Evolutionary conservation across 257 asterid genomes (phyloP).

Genomic region (Nicotiana attenuata): DNA sequence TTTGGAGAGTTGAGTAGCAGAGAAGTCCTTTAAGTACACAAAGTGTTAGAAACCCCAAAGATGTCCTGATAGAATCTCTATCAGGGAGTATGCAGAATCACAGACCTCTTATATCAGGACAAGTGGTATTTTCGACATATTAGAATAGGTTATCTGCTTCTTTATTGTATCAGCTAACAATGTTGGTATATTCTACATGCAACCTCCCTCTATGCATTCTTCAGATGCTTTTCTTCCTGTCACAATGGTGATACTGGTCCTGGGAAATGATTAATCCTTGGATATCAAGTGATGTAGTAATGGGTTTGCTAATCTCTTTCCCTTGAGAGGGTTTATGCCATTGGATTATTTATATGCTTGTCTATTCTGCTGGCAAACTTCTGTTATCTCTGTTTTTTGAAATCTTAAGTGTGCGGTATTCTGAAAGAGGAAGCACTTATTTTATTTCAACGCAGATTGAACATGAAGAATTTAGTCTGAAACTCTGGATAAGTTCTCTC

Average conservation of each 20-base stretch:
- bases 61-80: neutral
- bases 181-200: neutral
- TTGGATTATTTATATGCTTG: neutral
- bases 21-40: neutral
- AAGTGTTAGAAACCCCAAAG: neutral
- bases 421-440: conserved; percentile 2
- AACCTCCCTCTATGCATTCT: neutral
- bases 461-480: conserved; percentile 34
- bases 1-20: neutral
- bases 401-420: neutral
- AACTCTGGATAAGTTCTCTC: conserved; percentile 73
- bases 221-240: neutral
- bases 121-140: neutral
- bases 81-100: neutral
- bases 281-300: neutral
- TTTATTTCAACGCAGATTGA: conserved; percentile 62
- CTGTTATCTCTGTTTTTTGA: neutral
- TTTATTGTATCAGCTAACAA: neutral
- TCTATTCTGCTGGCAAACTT: neutral
- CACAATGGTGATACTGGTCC: neutral
- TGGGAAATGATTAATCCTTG: neutral
- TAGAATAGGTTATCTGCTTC: neutral
- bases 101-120: neutral
- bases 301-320: neutral
- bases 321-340: neutral